Base-by-base conservation (phyloP, 306 rosid genomes). In the Quercus glauca region DNA sequence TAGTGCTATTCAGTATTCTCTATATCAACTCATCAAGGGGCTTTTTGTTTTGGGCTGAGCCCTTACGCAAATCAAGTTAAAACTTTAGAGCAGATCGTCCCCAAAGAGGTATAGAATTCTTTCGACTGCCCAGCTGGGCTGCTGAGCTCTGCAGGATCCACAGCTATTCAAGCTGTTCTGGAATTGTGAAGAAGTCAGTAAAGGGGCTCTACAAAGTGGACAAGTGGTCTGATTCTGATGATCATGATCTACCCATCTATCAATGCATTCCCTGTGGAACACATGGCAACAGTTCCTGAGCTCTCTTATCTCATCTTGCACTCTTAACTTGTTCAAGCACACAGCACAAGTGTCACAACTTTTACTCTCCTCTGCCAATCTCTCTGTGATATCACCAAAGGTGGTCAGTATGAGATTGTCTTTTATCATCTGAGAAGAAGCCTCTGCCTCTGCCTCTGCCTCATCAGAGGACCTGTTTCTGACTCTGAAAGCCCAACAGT, bases 51-150 rank as follows among this genome's bases (percentile, higher is more conserved):
- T 8, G 45, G 45, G 45, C 12, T 41, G 12, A 41, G 45, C 45
- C 0, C 45, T 41, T 41, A 8, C 8, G 8, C 23, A 58, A 10
- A 58, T 33, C 51, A 31, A 17, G 6, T 19, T 19, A 67, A 15
- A 63, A 63, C 45, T 41, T 41, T 8, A 41, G 35, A 81, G 49
- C 0, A 92, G 86, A 87, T 93, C 97, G 28, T 93, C 96, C 41
- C 96, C 97, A 69, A 93, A 93, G 29, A 93, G 92, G 86, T 91
- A 93, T 25, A 91, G 92, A 49, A 93, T 89, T 79, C 97, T 83
- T 76, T 93, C 96, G 15, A 93, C 94, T 7, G 97, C 94, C 97
- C 97, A 93, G 73, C 92, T 93, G 55, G 96, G 45, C 11, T 41
- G 96, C 69, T 90, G 91, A 25, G 87, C 45, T 15, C 83, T 79